Percentiles rank a stretch among this genome's conserved stretches.
Evolutionary conservation across 2,329 filamentous ascomycete genomes (phyloP).

Genomic region (Cercospora beticola): DNA sequence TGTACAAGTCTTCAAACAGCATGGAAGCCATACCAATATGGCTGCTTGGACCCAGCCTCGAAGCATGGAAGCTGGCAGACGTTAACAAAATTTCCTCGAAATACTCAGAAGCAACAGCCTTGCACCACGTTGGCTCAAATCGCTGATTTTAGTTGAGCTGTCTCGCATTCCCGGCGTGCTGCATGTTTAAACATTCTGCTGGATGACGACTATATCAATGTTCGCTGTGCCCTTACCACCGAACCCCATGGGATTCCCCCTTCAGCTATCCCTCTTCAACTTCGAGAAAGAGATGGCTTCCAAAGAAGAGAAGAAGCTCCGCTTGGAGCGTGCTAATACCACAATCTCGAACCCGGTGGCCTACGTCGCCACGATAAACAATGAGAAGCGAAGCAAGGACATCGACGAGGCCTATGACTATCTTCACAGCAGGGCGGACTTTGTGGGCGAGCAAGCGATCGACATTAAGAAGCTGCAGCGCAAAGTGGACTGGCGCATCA

Average conservation of each 20-base stretch:
- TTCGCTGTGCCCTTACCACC: background rate
- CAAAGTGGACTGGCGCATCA: constrained; percentile 24
- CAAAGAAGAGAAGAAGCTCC: constrained; percentile 5
- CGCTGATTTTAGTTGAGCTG: background rate
- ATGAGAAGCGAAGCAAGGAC: constrained; percentile 5
- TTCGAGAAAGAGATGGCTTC: constrained; percentile 5
- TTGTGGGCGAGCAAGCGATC: constrained; percentile 11
- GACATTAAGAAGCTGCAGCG: constrained; percentile 19
- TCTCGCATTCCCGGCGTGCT: background rate
- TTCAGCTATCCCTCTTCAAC: constrained; percentile 5
- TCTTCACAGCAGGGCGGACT: constrained; percentile 12
- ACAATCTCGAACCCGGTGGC: background rate
- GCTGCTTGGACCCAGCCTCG: background rate
- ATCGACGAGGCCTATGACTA: constrained; percentile 21
- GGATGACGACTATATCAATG: background rate
- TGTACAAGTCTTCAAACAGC: background rate
- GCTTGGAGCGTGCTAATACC: background rate
- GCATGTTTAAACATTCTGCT: background rate
- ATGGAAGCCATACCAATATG: background rate
- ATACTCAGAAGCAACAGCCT: background rate
- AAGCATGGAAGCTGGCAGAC: background rate
- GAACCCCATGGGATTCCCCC: constrained; percentile 4
- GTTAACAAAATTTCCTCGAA: background rate
- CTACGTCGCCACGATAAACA: background rate
- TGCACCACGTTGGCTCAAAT: background rate